phyloP scores from a whole-genome alignment of 768 basidiomycete genomes.

The Trametes meyenii region DNA sequence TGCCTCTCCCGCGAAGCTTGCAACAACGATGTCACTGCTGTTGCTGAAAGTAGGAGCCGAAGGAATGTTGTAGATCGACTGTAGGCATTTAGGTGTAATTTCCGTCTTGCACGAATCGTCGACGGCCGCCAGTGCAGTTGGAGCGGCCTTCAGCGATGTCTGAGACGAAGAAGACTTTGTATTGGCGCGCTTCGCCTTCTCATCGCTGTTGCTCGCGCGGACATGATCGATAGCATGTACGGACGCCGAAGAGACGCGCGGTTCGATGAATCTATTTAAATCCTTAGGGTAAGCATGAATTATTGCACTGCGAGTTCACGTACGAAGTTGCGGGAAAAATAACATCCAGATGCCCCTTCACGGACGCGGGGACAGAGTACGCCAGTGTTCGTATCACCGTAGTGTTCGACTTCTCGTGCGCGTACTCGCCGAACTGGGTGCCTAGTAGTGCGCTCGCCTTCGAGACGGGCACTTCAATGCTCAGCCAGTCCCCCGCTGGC shows the following conservation, averaged over 20 bases:
- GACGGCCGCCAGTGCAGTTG: constrained; percentile 24
- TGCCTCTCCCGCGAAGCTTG: constrained; percentile 35
- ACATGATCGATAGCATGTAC: constrained; percentile 35
- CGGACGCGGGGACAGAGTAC: constrained; percentile 34
- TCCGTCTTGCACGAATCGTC: constrained; percentile 30
- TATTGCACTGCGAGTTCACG: not conserved
- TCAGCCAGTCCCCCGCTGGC: constrained; percentile 34
- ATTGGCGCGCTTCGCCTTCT: not conserved
- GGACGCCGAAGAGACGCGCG: not conserved
- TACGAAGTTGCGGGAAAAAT: constrained; percentile 33
- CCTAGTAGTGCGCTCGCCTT: constrained; percentile 33
- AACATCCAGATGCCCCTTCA: constrained; percentile 30
- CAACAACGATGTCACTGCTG: constrained; percentile 33
- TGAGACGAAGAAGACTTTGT: no score
- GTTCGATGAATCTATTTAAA: constrained; percentile 16
- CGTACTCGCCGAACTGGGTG: constrained; percentile 32
- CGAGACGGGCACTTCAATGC: constrained; percentile 26
- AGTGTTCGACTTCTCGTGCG: constrained; percentile 26
- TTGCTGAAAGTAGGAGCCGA: constrained; percentile 21
- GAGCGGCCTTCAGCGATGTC: constrained; percentile 29
- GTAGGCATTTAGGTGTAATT: constrained; percentile 36
- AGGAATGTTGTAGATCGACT: constrained; percentile 35
- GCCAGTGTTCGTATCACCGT: constrained; percentile 32
- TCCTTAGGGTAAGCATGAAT: not conserved
- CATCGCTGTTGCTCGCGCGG: constrained; percentile 3